phyloP scores from a whole-genome alignment of 495 filamentous ascomycete species.

The Penicillium simplicissimum region DNA sequence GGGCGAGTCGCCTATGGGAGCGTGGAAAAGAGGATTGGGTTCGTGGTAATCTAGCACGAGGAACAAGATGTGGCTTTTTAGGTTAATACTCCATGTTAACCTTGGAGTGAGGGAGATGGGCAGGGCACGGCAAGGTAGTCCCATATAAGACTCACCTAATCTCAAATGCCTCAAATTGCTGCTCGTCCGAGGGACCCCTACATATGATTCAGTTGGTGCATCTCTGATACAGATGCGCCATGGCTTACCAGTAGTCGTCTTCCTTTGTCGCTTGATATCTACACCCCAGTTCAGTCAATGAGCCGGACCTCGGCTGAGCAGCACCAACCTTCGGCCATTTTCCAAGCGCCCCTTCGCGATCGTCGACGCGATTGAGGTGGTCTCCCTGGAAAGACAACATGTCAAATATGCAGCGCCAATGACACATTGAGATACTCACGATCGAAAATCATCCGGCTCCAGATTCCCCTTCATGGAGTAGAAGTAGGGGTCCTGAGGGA shows the following conservation, averaged over 20 bases:
- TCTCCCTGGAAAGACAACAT: slow-evolving; percentile 14
- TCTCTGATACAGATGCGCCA: not conserved
- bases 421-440: slow-evolving; percentile 3
- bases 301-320: not conserved
- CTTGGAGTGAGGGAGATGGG: not conserved
- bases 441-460: slow-evolving; percentile 18
- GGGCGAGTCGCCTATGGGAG: slow-evolving; percentile 14
- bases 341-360: slow-evolving; percentile 19
- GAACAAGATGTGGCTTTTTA: slow-evolving; percentile 18
- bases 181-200: slow-evolving; percentile 26
- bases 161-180: slow-evolving; percentile 30
- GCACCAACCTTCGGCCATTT: slow-evolving; percentile 22
- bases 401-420: not conserved
- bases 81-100: not conserved
- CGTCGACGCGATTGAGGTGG: slow-evolving; percentile 21
- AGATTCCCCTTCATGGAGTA: not conserved
- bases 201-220: not conserved
- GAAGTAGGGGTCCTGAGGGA: slow-evolving; percentile 5
- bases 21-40: slow-evolving; percentile 18
- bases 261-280: slow-evolving; percentile 19
- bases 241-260: slow-evolving; percentile 15
- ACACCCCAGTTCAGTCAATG: not conserved
- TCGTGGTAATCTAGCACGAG: slow-evolving; percentile 19
- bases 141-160: slow-evolving; percentile 12
- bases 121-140: not conserved